Base-by-base conservation (phyloP, 2,329 filamentous ascomycete species). In the Aspergillus pseudoterreus region DNA sequence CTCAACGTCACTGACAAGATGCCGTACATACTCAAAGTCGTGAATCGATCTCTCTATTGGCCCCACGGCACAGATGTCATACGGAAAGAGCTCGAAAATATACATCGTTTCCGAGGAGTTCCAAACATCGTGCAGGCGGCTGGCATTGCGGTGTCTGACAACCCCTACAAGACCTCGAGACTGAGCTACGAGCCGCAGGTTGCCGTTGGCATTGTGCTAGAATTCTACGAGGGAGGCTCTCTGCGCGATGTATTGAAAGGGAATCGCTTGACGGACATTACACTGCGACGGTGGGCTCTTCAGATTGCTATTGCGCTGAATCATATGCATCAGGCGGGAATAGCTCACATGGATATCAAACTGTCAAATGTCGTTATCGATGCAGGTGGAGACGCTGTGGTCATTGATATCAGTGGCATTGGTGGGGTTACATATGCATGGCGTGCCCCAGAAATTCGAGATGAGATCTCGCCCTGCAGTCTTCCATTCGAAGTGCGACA, bases 351-450 rank as follows among this genome's bases (percentile, higher is more conserved):
- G 52, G 58, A 61, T 32, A 15, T 59, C 10, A 57, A 62, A 45
- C 54, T 58, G 50, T 60, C 52, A 41, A 61, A 60, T 48, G 42
- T 61, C 27, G 58, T 60, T 21, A 11, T 62, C 21, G 55, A 61
- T 21, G 9, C 14, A 9, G 33, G 48, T 14, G 55, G 57, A 51
- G 58, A 59, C 47, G 53, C 52, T 43, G 44, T 60, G 10, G 14
- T 60, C 17, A 61, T 63, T 39, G 58, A 63, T 39, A 63, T 63
- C 17, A 60, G 61, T 19, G 55, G 60, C 10, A 54, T 60, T 24
- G 50, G 62, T 15, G 58, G 57, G 9, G 44, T 55, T 19, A 62
- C 57, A 17, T 45, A 44, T 24, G 48, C 22, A 47, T 64, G 56
- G 56, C 55, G 43, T 46, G 22, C 59, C 10, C 57, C 59, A 44